Evolutionary conservation across 495 filamentous ascomycete species (phyloP).

Genomic region (Lophiostoma macrostomum): DNA sequence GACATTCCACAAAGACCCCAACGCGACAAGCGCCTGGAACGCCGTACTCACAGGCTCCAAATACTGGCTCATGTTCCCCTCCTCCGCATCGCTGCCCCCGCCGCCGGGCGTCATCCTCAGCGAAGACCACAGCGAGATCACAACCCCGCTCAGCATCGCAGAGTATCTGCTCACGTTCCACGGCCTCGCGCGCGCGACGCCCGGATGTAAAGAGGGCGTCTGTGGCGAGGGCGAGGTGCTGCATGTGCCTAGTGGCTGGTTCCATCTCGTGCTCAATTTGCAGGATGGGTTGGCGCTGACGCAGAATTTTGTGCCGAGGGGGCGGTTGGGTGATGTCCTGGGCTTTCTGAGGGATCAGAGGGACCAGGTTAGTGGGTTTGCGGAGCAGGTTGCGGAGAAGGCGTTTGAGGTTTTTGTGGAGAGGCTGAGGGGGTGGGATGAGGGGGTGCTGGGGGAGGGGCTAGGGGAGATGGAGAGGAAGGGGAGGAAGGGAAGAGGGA

Average conservation of each 20-base stretch:
- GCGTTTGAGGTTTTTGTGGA: slow-evolving; percentile 72
- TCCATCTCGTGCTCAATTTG: slow-evolving; percentile 92
- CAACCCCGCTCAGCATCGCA: slow-evolving; percentile 88
- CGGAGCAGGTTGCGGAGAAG: slow-evolving; percentile 63
- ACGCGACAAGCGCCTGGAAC: slow-evolving; percentile 87
- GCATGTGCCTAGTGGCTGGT: slow-evolving; percentile 93
- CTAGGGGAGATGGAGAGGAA: slow-evolving; percentile 62
- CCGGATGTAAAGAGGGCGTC: slow-evolving; percentile 82
- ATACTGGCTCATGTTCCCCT: slow-evolving; percentile 97
- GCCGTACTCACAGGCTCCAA: slow-evolving; percentile 87
- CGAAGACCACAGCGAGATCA: slow-evolving; percentile 89
- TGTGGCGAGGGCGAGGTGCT: slow-evolving; percentile 85
- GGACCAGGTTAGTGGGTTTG: slow-evolving; percentile 84
- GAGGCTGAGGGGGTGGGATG: slow-evolving; percentile 60
- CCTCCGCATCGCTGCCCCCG: slow-evolving; percentile 56
- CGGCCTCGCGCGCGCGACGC: slow-evolving; percentile 71
- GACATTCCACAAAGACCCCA: slow-evolving; percentile 89
- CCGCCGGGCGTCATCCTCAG: slow-evolving; percentile 92
- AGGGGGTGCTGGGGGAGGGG: slow-evolving; percentile 63
- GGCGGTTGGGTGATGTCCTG: slow-evolving; percentile 69
- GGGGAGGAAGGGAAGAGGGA: slow-evolving; percentile 65
- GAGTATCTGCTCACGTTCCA: slow-evolving; percentile 95
- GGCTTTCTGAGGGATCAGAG: slow-evolving; percentile 79
- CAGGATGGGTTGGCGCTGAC: slow-evolving; percentile 83
- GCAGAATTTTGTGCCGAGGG: slow-evolving; percentile 88